Evolutionary conservation across 2,329 filamentous ascomycete species (phyloP).

Genomic region (Furcasterigmium sp.): DNA sequence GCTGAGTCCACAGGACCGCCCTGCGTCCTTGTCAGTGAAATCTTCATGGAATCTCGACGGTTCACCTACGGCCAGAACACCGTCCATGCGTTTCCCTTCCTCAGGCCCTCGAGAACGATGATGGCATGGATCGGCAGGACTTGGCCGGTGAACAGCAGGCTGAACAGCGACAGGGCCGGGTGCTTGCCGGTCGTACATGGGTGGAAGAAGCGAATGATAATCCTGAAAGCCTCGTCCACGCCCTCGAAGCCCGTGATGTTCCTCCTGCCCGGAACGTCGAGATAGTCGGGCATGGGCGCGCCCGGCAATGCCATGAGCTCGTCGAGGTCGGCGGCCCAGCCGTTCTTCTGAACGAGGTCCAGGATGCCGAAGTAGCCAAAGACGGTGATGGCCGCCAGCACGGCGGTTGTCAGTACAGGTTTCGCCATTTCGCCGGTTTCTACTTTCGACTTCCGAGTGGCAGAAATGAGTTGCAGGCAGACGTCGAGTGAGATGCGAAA

Average conservation of each 20-base stretch:
- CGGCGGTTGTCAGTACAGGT: not conserved
- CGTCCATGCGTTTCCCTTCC: slow-evolving; percentile 13
- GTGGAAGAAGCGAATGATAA: slow-evolving; percentile 13
- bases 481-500: not conserved
- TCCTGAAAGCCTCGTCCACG: slow-evolving; percentile 12
- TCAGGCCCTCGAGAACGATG: slow-evolving; percentile 13
- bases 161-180: slow-evolving; percentile 12
- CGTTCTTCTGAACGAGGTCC: not conserved
- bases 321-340: not conserved
- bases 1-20: slow-evolving; percentile 13
- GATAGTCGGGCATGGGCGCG: not conserved
- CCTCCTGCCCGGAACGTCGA: not conserved
- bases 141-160: slow-evolving; percentile 15
- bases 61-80: slow-evolving; percentile 15
- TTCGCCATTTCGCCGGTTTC: not conserved
- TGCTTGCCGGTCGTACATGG: slow-evolving; percentile 10
- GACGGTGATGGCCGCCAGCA: not conserved
- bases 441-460: not conserved
- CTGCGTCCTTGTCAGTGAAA: slow-evolving; percentile 3
- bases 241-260: slow-evolving; percentile 12
- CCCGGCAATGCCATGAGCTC: not conserved
- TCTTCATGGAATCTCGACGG: not conserved
- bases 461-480: not conserved
- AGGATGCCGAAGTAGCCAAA: not conserved
- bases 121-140: slow-evolving; percentile 14